Base-by-base conservation (phyloP, 2,329 filamentous ascomycete genomes). In the Colletotrichum sp. region DNA sequence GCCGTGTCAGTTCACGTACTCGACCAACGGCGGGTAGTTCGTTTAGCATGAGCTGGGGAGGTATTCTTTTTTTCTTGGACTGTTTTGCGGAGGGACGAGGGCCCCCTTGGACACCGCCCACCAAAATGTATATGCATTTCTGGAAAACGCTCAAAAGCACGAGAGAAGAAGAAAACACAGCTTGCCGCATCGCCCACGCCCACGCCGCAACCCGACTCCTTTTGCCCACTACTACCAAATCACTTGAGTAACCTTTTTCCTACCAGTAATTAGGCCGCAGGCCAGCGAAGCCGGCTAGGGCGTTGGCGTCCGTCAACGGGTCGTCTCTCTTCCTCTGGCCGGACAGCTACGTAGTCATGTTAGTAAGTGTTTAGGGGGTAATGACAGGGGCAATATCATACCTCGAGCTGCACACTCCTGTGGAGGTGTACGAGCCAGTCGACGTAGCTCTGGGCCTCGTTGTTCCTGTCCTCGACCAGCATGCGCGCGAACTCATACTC, bases 401-500 rank as follows among this genome's bases (percentile, higher is more conserved):
- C 92, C 90, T 99, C 97, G 78, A 98, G 89, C 83, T 98, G 96
- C 78, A 99, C 97, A 79, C 95, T 93, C 80, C 96, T 94, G 86
- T 99, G 97, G 78, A 99, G 90, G 85, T 98, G 95, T 74, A 99
- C 97, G 81, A 99, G 89, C 97, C 97, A 99, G 86, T 99, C 97
- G 39, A 99, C 97, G 85, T 99, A 99, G 83, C 95, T 98, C 86
- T 98, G 96, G 44, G 97, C 97, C 87, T 99, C 97, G 80, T 98
- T 98, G 84, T 99, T 99, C 79, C 97, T 92, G 83, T 99, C 97
- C 86, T 99, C 97, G 36, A 98, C 93, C 79, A 99, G 86, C 86
- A 98, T 89, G 69, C 96, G 90, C 9, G 97, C 97, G 88, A 99
- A 99, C 85, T 99, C 97, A 81, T 96, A 99, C 85, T 99, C 97